These are phyloP conservation scores for Serendipita sp. DNA, from an alignment of 768 basidiomycete species.

Conservation along the genomic window DNA sequence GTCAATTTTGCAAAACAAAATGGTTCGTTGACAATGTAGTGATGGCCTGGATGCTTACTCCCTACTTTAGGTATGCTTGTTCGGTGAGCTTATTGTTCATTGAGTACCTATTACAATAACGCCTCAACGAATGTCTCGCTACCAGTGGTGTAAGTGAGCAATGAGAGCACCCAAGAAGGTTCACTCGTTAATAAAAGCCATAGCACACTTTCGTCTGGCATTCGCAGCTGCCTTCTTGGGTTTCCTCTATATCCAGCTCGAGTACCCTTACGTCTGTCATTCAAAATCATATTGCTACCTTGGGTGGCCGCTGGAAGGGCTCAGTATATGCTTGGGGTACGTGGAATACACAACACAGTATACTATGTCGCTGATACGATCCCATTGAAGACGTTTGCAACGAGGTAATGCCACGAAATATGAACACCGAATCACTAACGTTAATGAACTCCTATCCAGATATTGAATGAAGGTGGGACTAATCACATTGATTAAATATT, in stretches of 20 bases:
- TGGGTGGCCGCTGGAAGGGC: conserved; percentile 10
- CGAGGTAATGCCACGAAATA: not conserved
- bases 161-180: not conserved
- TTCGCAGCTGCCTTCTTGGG: conserved; percentile 10
- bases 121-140: too few relatives aligned
- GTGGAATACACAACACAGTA: not conserved
- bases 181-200: too few relatives aligned
- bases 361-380: not conserved
- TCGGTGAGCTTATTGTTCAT: not conserved
- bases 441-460: not conserved
- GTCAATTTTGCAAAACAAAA: conserved; percentile 7
- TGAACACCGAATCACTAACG: too few relatives aligned
- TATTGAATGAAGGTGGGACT: not conserved
- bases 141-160: too few relatives aligned
- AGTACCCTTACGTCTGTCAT: conserved; percentile 10
- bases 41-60: too few relatives aligned
- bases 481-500: not conserved
- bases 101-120: too few relatives aligned
- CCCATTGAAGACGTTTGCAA: not conserved
- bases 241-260: conserved; percentile 6
- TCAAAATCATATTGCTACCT: conserved; percentile 8
- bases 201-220: not conserved
- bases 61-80: not conserved
- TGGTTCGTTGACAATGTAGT: not conserved
- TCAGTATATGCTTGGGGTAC: conserved; percentile 5